Percentiles rank a stretch among this genome's conserved stretches.
phyloP scores from a whole-genome alignment of 768 basidiomycete species.

The Termitomyces sp. region DNA sequence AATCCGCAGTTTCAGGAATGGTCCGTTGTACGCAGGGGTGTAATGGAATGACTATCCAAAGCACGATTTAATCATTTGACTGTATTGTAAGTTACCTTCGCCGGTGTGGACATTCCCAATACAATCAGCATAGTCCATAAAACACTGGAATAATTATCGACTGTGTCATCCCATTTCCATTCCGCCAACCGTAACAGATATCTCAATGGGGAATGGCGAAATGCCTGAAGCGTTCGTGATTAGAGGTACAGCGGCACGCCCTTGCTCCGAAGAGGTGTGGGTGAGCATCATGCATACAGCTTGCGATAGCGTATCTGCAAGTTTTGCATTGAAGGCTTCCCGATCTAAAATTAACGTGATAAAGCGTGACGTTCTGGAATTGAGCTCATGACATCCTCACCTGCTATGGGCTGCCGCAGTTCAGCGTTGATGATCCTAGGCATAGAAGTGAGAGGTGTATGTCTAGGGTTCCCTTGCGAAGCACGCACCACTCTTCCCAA shows the following conservation, averaged over 20 bases:
- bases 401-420: slow-evolving; percentile 65
- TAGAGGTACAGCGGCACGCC: slow-evolving; percentile 69
- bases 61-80: background rate
- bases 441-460: background rate
- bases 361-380: background rate
- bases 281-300: slow-evolving; percentile 68
- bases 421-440: slow-evolving; percentile 78
- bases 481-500: slow-evolving; percentile 78
- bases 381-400: slow-evolving; percentile 40
- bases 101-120: background rate
- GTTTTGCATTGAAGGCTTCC: slow-evolving; percentile 51
- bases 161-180: slow-evolving; percentile 42
- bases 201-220: slow-evolving; percentile 77
- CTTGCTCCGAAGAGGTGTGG: slow-evolving; percentile 76
- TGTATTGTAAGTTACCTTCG: too few species aligned
- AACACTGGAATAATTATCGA: background rate
- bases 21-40: too few species aligned
- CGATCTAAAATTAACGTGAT: slow-evolving; percentile 25
- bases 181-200: slow-evolving; percentile 65
- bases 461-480: background rate
- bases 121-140: background rate
- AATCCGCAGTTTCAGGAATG: too few species aligned
- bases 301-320: slow-evolving; percentile 59
- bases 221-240: slow-evolving; percentile 76
- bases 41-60: background rate